Base-by-base conservation (phyloP, 345 rosid genomes). In the Sonneratia alba region DNA sequence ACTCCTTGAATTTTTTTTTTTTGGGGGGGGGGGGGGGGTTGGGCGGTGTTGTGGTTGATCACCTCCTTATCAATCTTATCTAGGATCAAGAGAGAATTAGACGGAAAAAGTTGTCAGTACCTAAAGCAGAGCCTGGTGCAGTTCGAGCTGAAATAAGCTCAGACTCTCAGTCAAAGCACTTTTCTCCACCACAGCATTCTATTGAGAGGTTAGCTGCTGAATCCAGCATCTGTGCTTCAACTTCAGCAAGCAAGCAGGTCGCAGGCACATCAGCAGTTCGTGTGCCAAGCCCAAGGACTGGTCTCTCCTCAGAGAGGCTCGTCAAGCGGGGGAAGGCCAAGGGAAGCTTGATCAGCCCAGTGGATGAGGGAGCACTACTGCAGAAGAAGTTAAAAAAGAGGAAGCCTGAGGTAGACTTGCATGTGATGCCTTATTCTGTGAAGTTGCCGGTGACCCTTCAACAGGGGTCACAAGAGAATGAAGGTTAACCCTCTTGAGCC, bases 361-460 rank as follows among this genome's bases (percentile, higher is more conserved):
- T 70, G 69, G 87, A 82, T 4, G 90, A 86, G n/a, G 66, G 74
- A 36, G 43, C 74, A 36, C 14, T 70, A 62, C 53, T 72, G 11
- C 85, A 87, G 86, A 86, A 87, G 67, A 87, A 81, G 80, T 77
- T 66, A 12, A 89, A 84, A 79, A 83, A 85, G 81, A 93, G 45
- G 10, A 42, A 87, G 71, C 73, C 87, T 1, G 94, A 87, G 64
- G 68, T 67, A 21, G 84, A 78, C 71, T 51, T 68, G 71, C 85
- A 83, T 61, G 88, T 80, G 72, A 67, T 88, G 71, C 82, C 70
- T 48, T 53, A 24, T 22, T 68, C 32, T 68, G 78, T 32, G 22
- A 83, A 80, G 75, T 49, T 74, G 53, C 70, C 72, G 36, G 32
- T 27, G 32, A 27, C 32, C 32, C 40, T 49, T 34, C 75, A 64